phyloP scores from a whole-genome alignment of 2,329 filamentous ascomycete species.

The Fusarium caatingaense region DNA sequence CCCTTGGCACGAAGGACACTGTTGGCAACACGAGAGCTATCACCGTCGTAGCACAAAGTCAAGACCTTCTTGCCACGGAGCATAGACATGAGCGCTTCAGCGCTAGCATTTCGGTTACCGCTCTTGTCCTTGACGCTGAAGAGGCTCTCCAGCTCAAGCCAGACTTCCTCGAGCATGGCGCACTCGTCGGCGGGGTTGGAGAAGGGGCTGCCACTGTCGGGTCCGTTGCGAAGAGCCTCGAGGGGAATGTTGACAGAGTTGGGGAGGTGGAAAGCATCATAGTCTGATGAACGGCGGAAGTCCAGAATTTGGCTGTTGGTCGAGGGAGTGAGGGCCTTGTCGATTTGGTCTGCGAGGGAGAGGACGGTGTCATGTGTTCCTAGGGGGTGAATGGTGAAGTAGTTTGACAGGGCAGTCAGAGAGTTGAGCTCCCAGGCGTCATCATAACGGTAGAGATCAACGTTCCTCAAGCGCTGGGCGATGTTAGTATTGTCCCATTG shows the following conservation, averaged over 20 bases:
- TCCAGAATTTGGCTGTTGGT: slow-evolving; percentile 56
- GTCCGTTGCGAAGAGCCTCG: slow-evolving; percentile 49
- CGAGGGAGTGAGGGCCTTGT: slow-evolving; percentile 42
- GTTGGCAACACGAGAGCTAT: slow-evolving; percentile 65
- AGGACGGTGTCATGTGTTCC: slow-evolving; percentile 42
- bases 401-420: slow-evolving; percentile 53
- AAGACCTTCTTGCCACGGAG: slow-evolving; percentile 55
- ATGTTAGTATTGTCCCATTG: slow-evolving; percentile 29
- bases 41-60: slow-evolving; percentile 64
- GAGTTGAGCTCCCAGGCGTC: slow-evolving; percentile 64
- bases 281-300: slow-evolving; percentile 57
- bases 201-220: slow-evolving; percentile 45
- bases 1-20: slow-evolving; percentile 65
- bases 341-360: slow-evolving; percentile 43
- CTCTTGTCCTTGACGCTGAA: slow-evolving; percentile 52
- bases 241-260: slow-evolving; percentile 60
- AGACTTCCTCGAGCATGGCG: slow-evolving; percentile 58
- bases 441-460: slow-evolving; percentile 66
- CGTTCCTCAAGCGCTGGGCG: slow-evolving; percentile 57
- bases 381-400: slow-evolving; percentile 46
- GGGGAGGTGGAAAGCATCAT: slow-evolving; percentile 57
- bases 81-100: slow-evolving; percentile 45
- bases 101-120: slow-evolving; percentile 45
- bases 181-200: slow-evolving; percentile 60
- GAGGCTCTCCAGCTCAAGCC: slow-evolving; percentile 60